phyloP scores from a whole-genome alignment of 1,284 basidiomycete species.

The Leccinum angustisporum region DNA sequence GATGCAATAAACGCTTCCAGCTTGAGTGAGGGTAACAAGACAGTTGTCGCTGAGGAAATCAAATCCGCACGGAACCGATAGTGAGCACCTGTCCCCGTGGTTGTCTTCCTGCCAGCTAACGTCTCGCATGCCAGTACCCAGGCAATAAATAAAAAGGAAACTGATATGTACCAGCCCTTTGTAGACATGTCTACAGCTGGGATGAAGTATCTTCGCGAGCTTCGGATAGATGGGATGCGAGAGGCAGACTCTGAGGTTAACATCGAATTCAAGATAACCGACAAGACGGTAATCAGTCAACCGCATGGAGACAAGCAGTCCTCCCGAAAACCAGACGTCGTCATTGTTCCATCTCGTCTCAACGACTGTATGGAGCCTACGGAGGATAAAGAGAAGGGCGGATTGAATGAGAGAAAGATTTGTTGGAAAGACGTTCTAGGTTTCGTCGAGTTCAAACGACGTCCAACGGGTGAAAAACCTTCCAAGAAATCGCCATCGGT shows the following conservation, averaged over 20 bases:
- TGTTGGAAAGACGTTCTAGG: neutral
- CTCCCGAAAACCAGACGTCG: neutral
- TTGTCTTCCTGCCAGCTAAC: neutral
- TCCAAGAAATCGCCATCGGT: too few relatives aligned
- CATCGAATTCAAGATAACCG: neutral
- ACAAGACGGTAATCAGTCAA: neutral
- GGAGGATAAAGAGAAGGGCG: too few relatives aligned
- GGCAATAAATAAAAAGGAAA: neutral
- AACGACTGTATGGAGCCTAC: neutral
- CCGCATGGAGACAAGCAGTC: neutral
- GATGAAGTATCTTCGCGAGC: neutral
- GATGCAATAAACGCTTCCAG: neutral
- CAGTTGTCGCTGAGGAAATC: neutral
- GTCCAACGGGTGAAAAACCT: too few relatives aligned
- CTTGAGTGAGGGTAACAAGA: neutral
- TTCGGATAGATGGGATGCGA: neutral
- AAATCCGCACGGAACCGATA: neutral
- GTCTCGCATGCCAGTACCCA: neutral
- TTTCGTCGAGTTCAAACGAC: neutral
- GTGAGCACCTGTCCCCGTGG: neutral
- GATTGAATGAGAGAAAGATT: neutral
- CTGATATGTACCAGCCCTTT: neutral
- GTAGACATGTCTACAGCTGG: neutral
- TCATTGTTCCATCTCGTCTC: neutral
- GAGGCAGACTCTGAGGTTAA: neutral